A percentile compares a stretch with the other conserved stretches of the same genome.
phyloP scores from a whole-genome alignment of 2,329 filamentous ascomycete genomes.

The Penicillium decumbens region DNA sequence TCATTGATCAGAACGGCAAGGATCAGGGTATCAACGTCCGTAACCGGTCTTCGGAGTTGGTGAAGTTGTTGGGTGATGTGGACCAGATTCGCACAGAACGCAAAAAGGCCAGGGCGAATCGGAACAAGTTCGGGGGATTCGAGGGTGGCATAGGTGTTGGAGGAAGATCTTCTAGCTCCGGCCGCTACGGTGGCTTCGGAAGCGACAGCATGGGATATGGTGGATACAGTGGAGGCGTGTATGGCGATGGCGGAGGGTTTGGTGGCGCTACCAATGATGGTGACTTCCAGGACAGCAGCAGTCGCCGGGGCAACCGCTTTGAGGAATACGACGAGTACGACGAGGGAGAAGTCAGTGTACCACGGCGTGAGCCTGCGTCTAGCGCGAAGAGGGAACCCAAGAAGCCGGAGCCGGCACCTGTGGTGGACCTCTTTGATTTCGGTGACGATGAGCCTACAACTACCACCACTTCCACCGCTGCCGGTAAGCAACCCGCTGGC shows the following conservation, averaged over 20 bases:
- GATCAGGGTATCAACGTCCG: conserved; percentile 97
- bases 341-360: conserved; percentile 58
- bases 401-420: conserved; percentile 64
- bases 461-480: conserved; percentile 38
- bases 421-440: conserved; percentile 88
- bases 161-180: conserved; percentile 49
- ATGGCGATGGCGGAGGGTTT: conserved; percentile 39
- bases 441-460: conserved; percentile 64
- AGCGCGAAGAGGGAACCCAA: conserved; percentile 48
- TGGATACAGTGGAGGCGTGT: conserved; percentile 70
- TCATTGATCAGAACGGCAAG: conserved; percentile 91
- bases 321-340: conserved; percentile 98
- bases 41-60: conserved; percentile 91
- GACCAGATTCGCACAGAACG: conserved; percentile 54
- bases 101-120: conserved; percentile 86
- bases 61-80: conserved; percentile 80
- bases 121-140: conserved; percentile 92
- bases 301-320: conserved; percentile 66
- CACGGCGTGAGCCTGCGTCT: conserved; percentile 48
- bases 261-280: conserved; percentile 33
- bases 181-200: conserved; percentile 84
- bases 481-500: conserved; percentile 45
- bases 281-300: conserved; percentile 62
- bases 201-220: conserved; percentile 66
- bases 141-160: conserved; percentile 69